Evolutionary conservation across 768 basidiomycete genomes (phyloP).

Genomic region (Russula sp.): DNA sequence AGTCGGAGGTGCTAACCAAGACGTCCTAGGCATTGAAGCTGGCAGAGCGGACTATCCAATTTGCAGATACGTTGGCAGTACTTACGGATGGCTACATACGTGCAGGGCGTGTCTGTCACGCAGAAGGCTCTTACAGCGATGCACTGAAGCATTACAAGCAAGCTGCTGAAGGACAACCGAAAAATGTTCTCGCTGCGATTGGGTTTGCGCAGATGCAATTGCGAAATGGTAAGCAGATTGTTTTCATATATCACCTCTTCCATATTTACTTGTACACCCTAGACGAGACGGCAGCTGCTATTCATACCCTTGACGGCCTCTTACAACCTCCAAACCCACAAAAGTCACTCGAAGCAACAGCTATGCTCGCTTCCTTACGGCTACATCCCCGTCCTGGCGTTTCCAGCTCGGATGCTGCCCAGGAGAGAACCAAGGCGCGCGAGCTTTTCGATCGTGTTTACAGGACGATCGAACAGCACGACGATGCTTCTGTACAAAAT

Average conservation of each 20-base stretch:
- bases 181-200: conserved; percentile 72
- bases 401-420: conserved; percentile 60
- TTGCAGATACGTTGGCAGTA: conserved; percentile 80
- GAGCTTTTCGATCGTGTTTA: conserved; percentile 74
- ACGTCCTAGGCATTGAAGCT: conserved; percentile 72
- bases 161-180: conserved; percentile 63
- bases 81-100: conserved; percentile 83
- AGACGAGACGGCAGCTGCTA: conserved; percentile 83
- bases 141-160: conserved; percentile 66
- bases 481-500: conserved; percentile 42
- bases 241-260: not conserved
- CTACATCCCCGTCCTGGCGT: conserved; percentile 76
- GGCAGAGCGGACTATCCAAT: conserved; percentile 91
- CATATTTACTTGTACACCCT: conserved; percentile 1
- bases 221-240: conserved; percentile 54
- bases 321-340: conserved; percentile 60
- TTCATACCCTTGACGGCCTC: conserved; percentile 76
- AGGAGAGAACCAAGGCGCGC: conserved; percentile 69
- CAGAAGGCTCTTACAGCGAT: conserved; percentile 54
- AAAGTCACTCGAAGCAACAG: conserved; percentile 74
- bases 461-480: conserved; percentile 54
- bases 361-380: conserved; percentile 87
- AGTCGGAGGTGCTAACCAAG: not conserved
- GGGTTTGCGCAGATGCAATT: conserved; percentile 87
- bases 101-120: conserved; percentile 76